Evolutionary conservation across 169 alveolate genomes (phyloP).

Genomic region (Cryptosporidium ryanae): DNA sequence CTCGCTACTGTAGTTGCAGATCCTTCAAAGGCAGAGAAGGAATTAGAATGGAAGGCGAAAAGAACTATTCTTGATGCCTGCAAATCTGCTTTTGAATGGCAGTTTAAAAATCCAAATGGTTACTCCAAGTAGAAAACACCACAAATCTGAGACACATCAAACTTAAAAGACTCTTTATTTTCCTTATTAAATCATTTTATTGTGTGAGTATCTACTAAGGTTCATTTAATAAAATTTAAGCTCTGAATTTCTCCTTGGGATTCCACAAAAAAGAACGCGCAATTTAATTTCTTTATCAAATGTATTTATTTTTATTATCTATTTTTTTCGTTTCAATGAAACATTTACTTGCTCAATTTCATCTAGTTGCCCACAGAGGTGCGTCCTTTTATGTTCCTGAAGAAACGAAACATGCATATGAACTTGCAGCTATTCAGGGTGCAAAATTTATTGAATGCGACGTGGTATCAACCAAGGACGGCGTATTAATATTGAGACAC

Average conservation of each 20-base stretch:
- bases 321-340: background rate
- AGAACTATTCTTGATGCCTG: slow-evolving; percentile 75
- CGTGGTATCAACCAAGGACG: slow-evolving; percentile 81
- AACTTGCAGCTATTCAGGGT: slow-evolving; percentile 78
- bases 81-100: slow-evolving; percentile 79
- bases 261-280: background rate
- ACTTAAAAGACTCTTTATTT: no score
- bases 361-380: slow-evolving; percentile 82
- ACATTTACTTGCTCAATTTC: background rate
- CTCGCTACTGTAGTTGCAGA: slow-evolving; percentile 86
- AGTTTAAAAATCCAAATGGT: slow-evolving; percentile 79
- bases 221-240: background rate
- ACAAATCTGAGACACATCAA: background rate
- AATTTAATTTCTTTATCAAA: background rate
- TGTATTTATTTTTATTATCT: background rate
- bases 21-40: slow-evolving; percentile 87
- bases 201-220: no score
- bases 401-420: slow-evolving; percentile 79
- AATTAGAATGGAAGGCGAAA: slow-evolving; percentile 88
- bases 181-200: no score
- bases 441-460: slow-evolving; percentile 83
- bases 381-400: slow-evolving; percentile 81
- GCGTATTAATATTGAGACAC: slow-evolving; percentile 78
- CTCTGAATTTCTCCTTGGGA: background rate
- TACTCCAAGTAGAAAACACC: slow-evolving; percentile 44